Base-by-base conservation (phyloP, 2,329 filamentous ascomycete genomes). In the Helminthosporium solani region DNA sequence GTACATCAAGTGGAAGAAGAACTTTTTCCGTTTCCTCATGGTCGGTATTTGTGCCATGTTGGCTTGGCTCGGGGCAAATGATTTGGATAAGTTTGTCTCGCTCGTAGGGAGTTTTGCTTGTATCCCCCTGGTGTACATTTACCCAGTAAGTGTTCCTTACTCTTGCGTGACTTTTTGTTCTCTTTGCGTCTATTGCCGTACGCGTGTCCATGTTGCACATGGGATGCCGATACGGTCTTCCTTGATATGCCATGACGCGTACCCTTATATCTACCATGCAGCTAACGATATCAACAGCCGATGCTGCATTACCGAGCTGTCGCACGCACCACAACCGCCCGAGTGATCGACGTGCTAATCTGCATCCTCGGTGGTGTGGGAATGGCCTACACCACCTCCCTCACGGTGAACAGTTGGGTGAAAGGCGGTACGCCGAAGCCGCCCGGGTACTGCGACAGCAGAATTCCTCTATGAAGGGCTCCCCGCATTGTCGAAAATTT, bases 1-100 rank as follows among this genome's bases (percentile, higher is more conserved):
- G 0, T 94, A 89, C 66, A 95, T 99, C 77, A 99, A 99, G 76
- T 99, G 94, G 94, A 88, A 97, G 79, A 99, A 99, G 83, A 99
- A 99, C 60, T 76, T 87, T 27, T 99, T 96, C 77, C 86, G 94
- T 44, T 99, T 97, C 78, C 85, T 92, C 65, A 83, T 96, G 52
- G 94, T 97, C 40, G 82, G 88, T 62, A 72, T 94, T 19, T 97
- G 94, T 64, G 88, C 91, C 0, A 73, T 84, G 47, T 87, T 99
- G 55, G 92, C 92, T 1, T 99, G 90, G 90, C 84, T 86, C 35
- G 94, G 94, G 51, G 92, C 94, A 2, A 88, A 90, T 57, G 86
- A 97, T 71, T 75, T 99, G 44, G 94, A 99, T 75, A 97, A 97
- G 72, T 99, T 99, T 69, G 95, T 99, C 25, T 87, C 90, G 18